Conservation (phyloP, 2,329 filamentous ascomycete species). For the Passalora sequoiae region DNA sequence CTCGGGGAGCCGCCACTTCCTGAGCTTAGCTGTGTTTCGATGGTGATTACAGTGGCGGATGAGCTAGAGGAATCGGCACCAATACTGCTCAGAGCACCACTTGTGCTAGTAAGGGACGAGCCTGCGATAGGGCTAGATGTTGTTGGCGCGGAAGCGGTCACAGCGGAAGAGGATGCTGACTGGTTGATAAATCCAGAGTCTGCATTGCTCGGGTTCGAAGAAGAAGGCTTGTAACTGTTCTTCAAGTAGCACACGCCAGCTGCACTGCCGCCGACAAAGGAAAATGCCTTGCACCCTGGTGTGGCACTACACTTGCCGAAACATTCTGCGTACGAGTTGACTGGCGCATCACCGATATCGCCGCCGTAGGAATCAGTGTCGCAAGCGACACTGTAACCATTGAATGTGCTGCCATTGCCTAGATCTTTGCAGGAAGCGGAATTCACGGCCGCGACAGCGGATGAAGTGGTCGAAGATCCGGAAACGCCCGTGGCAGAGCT, state of each 20-base stretch:
- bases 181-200: neutral
- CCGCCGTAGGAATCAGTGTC: constrained; percentile 8
- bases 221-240: constrained; percentile 1
- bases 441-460: neutral
- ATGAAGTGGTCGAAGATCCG: neutral
- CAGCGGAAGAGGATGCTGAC: too few relatives aligned
- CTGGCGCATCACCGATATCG: constrained; percentile 4
- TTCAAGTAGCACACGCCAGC: constrained; percentile 18
- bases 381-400: constrained; percentile 9
- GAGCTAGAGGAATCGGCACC: too few relatives aligned
- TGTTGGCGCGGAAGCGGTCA: too few relatives aligned
- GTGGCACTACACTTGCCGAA: constrained; percentile 15
- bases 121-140: too few relatives aligned
- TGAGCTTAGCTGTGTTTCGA: too few relatives aligned
- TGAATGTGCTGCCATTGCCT: constrained; percentile 4
- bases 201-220: constrained; percentile 3
- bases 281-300: constrained; percentile 17
- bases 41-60: too few relatives aligned
- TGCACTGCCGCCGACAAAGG: constrained; percentile 14
- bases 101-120: too few relatives aligned
- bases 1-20: too few relatives aligned
- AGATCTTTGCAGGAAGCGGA: constrained; percentile 6
- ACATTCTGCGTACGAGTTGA: constrained; percentile 8
- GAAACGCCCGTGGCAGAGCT: neutral
- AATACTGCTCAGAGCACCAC: too few relatives aligned